phyloP scores from a whole-genome alignment of 257 asterid genomes.

The Ilex aquifolium region DNA sequence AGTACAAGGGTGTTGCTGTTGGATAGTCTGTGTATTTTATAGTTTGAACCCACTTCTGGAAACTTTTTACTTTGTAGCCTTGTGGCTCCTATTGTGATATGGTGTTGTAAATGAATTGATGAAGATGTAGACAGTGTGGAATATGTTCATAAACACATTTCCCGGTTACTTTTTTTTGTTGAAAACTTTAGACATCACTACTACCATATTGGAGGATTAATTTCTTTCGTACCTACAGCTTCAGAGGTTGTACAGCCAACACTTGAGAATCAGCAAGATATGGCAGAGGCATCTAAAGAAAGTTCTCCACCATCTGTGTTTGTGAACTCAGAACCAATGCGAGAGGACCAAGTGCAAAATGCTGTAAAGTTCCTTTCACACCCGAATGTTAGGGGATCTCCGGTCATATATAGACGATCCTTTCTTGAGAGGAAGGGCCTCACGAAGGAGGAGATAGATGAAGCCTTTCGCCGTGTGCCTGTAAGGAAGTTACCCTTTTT shows the following conservation, averaged over 20 bases:
- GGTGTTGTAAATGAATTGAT: neutral
- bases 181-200: neutral
- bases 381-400: conserved; percentile 95
- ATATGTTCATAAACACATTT: too few relatives aligned
- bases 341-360: conserved; percentile 92
- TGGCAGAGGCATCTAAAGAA: conserved; percentile 45
- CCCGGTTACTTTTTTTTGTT: too few relatives aligned
- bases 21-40: too few relatives aligned
- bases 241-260: conserved; percentile 33
- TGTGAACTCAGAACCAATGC: conserved; percentile 87
- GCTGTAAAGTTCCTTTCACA: conserved; percentile 96
- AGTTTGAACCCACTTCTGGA: too few relatives aligned
- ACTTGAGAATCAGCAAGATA: conserved; percentile 30
- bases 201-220: conserved; percentile 5
- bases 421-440: conserved; percentile 98
- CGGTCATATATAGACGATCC: conserved; percentile 84
- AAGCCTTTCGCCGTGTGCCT: conserved; percentile 93
- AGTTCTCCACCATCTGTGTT: conserved; percentile 69
- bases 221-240: conserved; percentile 22
- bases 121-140: neutral
- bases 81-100: neutral
- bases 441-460: conserved; percentile 96
- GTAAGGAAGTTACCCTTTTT: conserved; percentile 25
- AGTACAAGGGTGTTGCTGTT: too few relatives aligned
- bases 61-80: neutral